Evolutionary conservation across 352 stramenopile genomes (phyloP).

Genomic region (Phytophthora sojae): DNA sequence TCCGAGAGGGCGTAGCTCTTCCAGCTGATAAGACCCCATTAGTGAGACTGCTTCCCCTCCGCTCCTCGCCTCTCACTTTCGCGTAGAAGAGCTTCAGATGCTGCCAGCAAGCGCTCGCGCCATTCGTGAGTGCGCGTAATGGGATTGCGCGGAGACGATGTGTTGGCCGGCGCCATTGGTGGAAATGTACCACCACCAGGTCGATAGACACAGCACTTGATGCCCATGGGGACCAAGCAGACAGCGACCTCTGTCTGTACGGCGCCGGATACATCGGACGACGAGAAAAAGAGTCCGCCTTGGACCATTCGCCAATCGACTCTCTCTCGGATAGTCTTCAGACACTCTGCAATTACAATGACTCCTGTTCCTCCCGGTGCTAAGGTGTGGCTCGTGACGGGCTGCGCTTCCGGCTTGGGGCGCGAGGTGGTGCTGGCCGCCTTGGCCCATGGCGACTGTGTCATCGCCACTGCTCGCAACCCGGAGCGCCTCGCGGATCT

Average conservation of each 20-base stretch:
- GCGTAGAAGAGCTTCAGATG: slow-evolving; percentile 1
- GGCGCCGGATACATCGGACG: slow-evolving; percentile 11
- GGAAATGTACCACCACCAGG: slow-evolving; percentile 17
- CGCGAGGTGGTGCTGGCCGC: slow-evolving; percentile 45
- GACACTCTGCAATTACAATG: slow-evolving; percentile 3
- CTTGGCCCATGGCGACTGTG: slow-evolving; percentile 39
- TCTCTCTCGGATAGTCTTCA: neutral
- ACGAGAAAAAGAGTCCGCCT: neutral
- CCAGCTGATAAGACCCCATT: too few relatives aligned
- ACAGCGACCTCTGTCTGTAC: slow-evolving; percentile 14
- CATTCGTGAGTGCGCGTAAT: neutral
- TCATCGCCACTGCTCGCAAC: slow-evolving; percentile 50
- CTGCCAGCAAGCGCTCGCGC: slow-evolving; percentile 2
- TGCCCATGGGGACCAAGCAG: slow-evolving; percentile 28
- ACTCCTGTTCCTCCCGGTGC: slow-evolving; percentile 20
- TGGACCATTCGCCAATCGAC: slow-evolving; percentile 25
- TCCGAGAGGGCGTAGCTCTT: neutral
- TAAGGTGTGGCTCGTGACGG: slow-evolving; percentile 53
- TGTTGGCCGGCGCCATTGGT: slow-evolving; percentile 20
- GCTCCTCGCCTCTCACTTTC: neutral
- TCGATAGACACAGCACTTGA: slow-evolving; percentile 30
- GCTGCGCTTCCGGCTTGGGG: slow-evolving; percentile 48
- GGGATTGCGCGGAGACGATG: slow-evolving; percentile 23
- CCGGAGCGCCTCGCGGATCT: slow-evolving; percentile 34
- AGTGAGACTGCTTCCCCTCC: neutral